A percentile compares a stretch with the other conserved stretches of the same genome.
Conservation (phyloP, 2,329 filamentous ascomycete species). For the Alternaria metachromatica region DNA sequence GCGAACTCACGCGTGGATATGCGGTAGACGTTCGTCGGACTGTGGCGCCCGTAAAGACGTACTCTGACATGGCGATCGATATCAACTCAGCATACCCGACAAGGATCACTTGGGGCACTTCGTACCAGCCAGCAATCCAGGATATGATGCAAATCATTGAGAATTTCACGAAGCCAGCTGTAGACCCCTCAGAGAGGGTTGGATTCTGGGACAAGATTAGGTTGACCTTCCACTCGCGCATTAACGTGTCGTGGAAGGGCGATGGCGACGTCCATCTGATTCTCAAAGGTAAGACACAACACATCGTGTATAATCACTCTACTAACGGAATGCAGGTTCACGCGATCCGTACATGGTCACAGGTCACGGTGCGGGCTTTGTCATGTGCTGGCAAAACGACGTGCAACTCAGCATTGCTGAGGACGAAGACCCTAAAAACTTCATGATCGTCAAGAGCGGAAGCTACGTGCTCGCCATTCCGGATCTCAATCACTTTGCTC, state of each 20-base stretch:
- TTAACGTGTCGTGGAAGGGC: constrained; percentile 89
- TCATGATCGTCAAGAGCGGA: constrained; percentile 95
- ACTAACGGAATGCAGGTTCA: constrained; percentile 57
- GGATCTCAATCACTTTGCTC: constrained; percentile 87
- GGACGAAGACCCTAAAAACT: constrained; percentile 85
- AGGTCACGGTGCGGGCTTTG: constrained; percentile 89
- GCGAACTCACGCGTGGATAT: constrained; percentile 71
- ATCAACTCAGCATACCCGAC: constrained; percentile 94
- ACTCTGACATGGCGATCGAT: constrained; percentile 88
- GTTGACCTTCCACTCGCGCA: constrained; percentile 88
- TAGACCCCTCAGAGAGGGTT: constrained; percentile 90
- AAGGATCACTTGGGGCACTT: constrained; percentile 94
- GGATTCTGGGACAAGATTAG: constrained; percentile 99
- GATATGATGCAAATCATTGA: constrained; percentile 99
- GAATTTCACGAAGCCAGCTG: constrained; percentile 92
- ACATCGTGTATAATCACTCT: neutral
- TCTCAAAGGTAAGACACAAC: constrained; percentile 71
- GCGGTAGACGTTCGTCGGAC: constrained; percentile 87
- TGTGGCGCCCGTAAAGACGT: constrained; percentile 93
- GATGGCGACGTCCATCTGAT: constrained; percentile 95
- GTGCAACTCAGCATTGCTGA: constrained; percentile 86
- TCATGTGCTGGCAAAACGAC: constrained; percentile 98
- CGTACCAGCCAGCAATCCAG: constrained; percentile 96
- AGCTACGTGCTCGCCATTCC: constrained; percentile 95
- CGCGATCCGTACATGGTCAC: constrained; percentile 94